Evolutionary conservation across 2,329 filamentous ascomycete genomes (phyloP), one percentile per base, ranked within the genome.

Genomic region (Aschersonia sp.): DNA sequence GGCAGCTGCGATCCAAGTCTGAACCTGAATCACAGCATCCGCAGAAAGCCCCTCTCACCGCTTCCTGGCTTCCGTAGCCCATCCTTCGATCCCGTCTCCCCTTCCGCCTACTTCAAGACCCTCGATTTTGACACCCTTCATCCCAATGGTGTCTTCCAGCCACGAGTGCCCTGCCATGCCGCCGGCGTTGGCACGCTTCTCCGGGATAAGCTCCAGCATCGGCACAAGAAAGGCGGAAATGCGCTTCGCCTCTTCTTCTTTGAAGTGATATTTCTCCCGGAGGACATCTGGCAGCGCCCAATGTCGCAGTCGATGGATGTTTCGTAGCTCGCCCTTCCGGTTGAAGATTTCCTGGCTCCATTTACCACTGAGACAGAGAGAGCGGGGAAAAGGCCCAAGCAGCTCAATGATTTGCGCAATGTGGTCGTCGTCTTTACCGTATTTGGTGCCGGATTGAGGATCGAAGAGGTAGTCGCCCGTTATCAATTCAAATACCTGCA

Each of bases 341-440:
- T 96, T 97, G 73, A 98, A 98, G 53, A 98, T 98, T 64, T 97
- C 92, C 65, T 96, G 91, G 10, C 84, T 89, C 92, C 92, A 97
- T 67, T 96, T 96, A 46, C 92, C 92, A 1, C 85, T 84, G 48
- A 95, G 77, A 65, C 88, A 96, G 45, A 97, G 76, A 4, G 86
- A 85, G 64, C 94, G 94, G 47, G 92, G 91, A 62, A 97, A 97
- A 1, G 85, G 82, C 6, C 92, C 92, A 20, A 98, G 80, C 4
- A 98, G 76, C 66, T 98, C 92, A 62, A 98, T 97, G 58, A 98
- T 97, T 63, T 98, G 92, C 7, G 92, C 92, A 55, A 98, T 96
- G 68, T 98, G 92, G 62, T 98, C 92, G 69, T 98, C 92, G 61
- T 98, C 92, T 69, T 98, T 98, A 62, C 92, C 92, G 65, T 98